Evolutionary conservation across 78 protist species (phyloP).

Genomic region (Emiliania huxleyi): DNA sequence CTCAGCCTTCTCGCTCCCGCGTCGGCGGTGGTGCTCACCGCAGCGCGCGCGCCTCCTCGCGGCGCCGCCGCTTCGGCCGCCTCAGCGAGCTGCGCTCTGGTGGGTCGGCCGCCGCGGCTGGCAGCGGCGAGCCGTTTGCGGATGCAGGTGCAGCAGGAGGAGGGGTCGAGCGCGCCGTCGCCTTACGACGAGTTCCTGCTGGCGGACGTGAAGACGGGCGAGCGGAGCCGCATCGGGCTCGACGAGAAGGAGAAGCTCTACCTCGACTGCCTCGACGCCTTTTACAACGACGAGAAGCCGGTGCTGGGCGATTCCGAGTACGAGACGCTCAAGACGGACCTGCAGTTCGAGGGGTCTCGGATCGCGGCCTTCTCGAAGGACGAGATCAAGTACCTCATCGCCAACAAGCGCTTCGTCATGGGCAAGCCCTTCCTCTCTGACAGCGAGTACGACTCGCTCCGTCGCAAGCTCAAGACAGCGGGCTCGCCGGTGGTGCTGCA

Average conservation of each 20-base stretch:
- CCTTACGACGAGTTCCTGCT: not conserved
- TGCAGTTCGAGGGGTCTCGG: not conserved
- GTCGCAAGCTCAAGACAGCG: not conserved
- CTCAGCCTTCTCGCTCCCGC: too few relatives aligned
- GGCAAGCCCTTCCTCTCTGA: not conserved
- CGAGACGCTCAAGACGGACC: not conserved
- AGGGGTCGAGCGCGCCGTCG: too few relatives aligned
- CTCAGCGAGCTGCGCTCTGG: too few relatives aligned
- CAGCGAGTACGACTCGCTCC: not conserved
- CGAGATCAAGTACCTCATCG: not conserved
- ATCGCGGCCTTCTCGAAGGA: not conserved
- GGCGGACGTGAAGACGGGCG: not conserved
- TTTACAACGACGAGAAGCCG: not conserved
- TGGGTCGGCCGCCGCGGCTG: too few relatives aligned
- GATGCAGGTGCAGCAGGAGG: too few relatives aligned
- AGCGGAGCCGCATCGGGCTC: not conserved
- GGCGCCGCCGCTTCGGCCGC: too few relatives aligned
- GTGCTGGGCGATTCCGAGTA: not conserved
- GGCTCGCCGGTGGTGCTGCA: not conserved
- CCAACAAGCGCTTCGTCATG: not conserved
- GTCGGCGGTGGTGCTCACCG: too few relatives aligned
- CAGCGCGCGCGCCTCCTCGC: too few relatives aligned
- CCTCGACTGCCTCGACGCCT: conserved; percentile 22
- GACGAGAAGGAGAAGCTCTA: conserved; percentile 9
- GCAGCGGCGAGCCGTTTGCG: too few relatives aligned